Percentiles rank a stretch among this genome's conserved stretches.
Conservation (phyloP, 129 eudicot species). For the Dittrichia graveolens region DNA sequence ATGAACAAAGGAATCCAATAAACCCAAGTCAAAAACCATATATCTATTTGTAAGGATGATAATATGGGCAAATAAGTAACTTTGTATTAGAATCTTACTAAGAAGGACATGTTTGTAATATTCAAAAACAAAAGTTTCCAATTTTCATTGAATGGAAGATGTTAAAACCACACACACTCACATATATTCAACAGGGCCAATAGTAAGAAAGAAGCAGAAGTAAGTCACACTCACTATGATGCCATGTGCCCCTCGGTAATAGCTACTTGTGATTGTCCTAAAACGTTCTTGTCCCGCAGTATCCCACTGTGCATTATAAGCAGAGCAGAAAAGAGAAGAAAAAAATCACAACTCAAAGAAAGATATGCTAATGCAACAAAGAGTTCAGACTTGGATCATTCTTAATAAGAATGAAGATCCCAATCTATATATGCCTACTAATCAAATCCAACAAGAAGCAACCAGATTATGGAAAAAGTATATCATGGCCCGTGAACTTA, state of each 20-base stretch:
- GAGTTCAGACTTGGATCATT: not conserved
- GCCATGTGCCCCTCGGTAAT: constrained; percentile 51
- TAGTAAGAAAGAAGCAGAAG: not conserved
- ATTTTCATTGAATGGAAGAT: too few relatives aligned
- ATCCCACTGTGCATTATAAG: constrained; percentile 40
- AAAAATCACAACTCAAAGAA: constrained; percentile 1
- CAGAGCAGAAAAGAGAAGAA: not conserved
- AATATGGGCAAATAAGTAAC: constrained; percentile 3
- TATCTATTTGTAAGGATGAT: constrained; percentile 1
- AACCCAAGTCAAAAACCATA: not conserved
- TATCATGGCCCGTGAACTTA: constrained; percentile 34
- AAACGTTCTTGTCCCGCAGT: constrained; percentile 53
- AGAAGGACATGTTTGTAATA: not conserved
- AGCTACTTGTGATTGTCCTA: constrained; percentile 51
- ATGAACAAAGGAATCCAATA: not conserved
- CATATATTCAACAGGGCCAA: not conserved
- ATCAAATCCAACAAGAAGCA: not conserved
- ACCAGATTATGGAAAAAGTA: not conserved
- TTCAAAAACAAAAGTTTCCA: too few relatives aligned
- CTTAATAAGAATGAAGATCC: not conserved
- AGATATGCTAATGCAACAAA: not conserved
- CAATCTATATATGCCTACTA: not conserved
- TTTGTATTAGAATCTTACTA: not conserved
- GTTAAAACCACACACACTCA: too few relatives aligned
- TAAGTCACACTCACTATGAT: constrained; percentile 40